Percentiles rank a stretch among this genome's conserved stretches.
These are phyloP conservation scores for Cercospora nicotianae DNA, from an alignment of 2,329 filamentous ascomycete species.

Conservation along the genomic window DNA sequence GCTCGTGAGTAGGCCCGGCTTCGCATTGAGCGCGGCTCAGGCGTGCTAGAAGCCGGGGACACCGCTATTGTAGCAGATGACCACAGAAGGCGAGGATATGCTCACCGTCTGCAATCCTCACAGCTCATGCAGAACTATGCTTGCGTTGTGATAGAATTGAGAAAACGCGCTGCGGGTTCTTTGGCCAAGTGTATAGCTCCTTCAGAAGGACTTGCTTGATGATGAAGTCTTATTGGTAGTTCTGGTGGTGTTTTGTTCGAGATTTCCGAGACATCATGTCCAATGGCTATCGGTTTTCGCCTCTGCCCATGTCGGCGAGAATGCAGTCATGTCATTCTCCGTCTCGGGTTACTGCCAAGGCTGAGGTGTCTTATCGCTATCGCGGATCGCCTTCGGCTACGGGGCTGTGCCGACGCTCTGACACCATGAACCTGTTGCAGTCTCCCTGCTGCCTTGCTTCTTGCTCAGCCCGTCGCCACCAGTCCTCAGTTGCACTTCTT, in stretches of 20 bases:
- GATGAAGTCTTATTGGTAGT: neutral
- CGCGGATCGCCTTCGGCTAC: conserved; percentile 1
- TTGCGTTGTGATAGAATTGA: neutral
- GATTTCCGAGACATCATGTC: neutral
- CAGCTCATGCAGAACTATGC: neutral
- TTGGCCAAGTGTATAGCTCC: too few species aligned
- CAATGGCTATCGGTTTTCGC: neutral
- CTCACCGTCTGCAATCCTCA: neutral
- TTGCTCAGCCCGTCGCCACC: neutral
- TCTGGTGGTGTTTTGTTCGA: neutral
- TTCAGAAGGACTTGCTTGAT: too few species aligned
- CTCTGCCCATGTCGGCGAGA: neutral
- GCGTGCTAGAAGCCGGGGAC: neutral
- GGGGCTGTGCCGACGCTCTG: neutral
- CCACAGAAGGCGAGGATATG: neutral
- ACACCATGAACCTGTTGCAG: neutral
- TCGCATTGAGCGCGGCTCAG: neutral
- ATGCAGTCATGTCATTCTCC: neutral
- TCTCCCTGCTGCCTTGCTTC: conserved; percentile 1
- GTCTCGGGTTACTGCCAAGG: neutral
- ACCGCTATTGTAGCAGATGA: neutral
- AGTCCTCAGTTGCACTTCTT: neutral
- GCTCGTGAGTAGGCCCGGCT: neutral
- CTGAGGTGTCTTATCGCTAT: neutral
- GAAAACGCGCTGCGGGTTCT: too few species aligned